phyloP scores from a whole-genome alignment of 495 filamentous ascomycete species.

The Beverwykella pulmonaria region DNA sequence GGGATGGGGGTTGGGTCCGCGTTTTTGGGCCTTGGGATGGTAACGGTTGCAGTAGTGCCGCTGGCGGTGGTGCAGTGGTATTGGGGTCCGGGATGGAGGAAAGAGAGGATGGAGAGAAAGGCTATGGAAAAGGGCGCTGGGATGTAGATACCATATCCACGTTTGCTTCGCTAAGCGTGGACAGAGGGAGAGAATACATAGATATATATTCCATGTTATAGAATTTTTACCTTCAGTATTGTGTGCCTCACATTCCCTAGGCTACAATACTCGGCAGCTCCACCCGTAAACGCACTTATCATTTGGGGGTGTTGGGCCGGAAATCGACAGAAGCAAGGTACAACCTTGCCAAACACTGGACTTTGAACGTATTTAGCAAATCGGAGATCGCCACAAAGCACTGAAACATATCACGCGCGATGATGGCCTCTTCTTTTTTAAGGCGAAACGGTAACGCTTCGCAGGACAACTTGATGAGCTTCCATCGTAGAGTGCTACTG shows the following conservation, averaged over 20 bases:
- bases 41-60: conserved; percentile 3
- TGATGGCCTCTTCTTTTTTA: neutral
- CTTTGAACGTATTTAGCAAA: neutral
- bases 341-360: neutral
- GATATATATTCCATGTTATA: too few relatives aligned
- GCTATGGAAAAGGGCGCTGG: neutral
- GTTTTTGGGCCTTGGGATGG: conserved; percentile 6
- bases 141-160: neutral
- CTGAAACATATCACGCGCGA: neutral
- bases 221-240: too few relatives aligned
- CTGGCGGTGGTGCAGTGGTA: conserved; percentile 21
- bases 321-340: neutral
- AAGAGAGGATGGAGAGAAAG: conserved; percentile 1
- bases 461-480: neutral
- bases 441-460: neutral
- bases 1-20: conserved; percentile 1
- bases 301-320: neutral
- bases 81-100: conserved; percentile 15
- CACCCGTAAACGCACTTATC: neutral
- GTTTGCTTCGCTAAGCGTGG: too few relatives aligned
- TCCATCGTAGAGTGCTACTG: neutral
- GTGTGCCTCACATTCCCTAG: too few relatives aligned
- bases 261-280: too few relatives aligned
- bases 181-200: too few relatives aligned
- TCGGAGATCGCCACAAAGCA: neutral